These are phyloP conservation scores for Hymenoscyphus linearis DNA, from an alignment of 2,329 filamentous ascomycete species.

Conservation along the genomic window DNA sequence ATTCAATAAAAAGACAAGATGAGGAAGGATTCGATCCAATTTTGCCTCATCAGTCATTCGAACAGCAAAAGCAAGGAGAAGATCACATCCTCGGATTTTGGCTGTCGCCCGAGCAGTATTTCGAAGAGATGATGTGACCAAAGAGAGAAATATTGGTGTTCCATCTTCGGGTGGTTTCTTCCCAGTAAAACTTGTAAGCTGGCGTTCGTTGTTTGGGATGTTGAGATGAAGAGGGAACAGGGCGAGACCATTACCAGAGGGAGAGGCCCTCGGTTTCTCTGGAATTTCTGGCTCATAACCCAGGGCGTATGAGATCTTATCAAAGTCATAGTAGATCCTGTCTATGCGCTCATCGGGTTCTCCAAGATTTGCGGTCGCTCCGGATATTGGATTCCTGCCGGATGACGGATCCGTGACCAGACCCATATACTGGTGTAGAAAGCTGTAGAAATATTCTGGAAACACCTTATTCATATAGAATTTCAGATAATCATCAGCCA, in stretches of 20 bases:
- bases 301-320: constrained; percentile 94
- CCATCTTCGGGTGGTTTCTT: constrained; percentile 73
- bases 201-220: constrained; percentile 78
- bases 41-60: constrained; percentile 92
- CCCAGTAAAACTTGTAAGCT: constrained; percentile 50
- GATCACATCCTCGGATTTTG: constrained; percentile 81
- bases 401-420: constrained; percentile 87
- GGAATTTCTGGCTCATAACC: constrained; percentile 56
- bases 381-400: constrained; percentile 65
- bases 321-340: constrained; percentile 87
- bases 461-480: constrained; percentile 92
- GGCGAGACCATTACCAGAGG: constrained; percentile 48
- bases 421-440: constrained; percentile 96
- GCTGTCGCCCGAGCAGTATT: constrained; percentile 88
- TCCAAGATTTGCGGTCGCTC: constrained; percentile 65
- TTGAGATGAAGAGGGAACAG: constrained; percentile 80
- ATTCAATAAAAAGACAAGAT: constrained; percentile 74
- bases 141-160: constrained; percentile 83
- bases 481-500: constrained; percentile 87
- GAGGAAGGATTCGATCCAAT: constrained; percentile 86
- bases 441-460: constrained; percentile 94
- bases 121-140: constrained; percentile 82
- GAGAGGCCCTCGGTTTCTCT: constrained; percentile 31
- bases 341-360: constrained; percentile 94
- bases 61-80: constrained; percentile 87